These are phyloP conservation scores for Trichoderma pleuroti DNA, from an alignment of 2,329 filamentous ascomycete species.

Conservation along the genomic window DNA sequence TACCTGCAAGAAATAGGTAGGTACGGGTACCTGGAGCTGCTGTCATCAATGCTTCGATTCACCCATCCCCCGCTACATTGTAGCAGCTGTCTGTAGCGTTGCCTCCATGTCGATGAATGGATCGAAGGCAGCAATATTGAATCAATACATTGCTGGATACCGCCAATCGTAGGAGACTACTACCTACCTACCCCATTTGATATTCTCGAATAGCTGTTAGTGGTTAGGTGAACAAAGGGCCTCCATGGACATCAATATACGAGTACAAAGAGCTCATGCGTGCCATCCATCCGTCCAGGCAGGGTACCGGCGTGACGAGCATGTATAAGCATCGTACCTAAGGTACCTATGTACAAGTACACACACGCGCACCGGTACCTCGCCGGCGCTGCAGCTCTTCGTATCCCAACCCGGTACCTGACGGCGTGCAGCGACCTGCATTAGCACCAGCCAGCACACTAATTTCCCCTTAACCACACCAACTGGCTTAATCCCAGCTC, in stretches of 20 bases:
- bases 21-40: neutral
- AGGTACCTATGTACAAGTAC: neutral
- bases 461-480: slow-evolving; percentile 21
- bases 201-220: neutral
- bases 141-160: neutral
- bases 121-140: neutral
- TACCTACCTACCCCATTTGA: neutral
- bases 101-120: neutral
- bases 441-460: slow-evolving; percentile 17
- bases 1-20: slow-evolving; percentile 8
- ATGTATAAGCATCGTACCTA: no score
- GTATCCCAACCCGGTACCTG: slow-evolving; percentile 3
- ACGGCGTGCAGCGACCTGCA: slow-evolving; percentile 9
- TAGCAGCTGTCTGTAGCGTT: neutral
- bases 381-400: neutral
- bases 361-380: neutral
- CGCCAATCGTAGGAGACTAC: neutral
- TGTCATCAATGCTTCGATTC: neutral
- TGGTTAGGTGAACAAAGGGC: neutral
- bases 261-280: neutral
- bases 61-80: neutral
- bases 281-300: neutral
- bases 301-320: neutral
- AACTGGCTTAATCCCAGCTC: slow-evolving; percentile 18
- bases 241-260: neutral